phyloP scores from a whole-genome alignment of 192 early-diverging fungal genomes.

The Lobosporangium transversale region DNA sequence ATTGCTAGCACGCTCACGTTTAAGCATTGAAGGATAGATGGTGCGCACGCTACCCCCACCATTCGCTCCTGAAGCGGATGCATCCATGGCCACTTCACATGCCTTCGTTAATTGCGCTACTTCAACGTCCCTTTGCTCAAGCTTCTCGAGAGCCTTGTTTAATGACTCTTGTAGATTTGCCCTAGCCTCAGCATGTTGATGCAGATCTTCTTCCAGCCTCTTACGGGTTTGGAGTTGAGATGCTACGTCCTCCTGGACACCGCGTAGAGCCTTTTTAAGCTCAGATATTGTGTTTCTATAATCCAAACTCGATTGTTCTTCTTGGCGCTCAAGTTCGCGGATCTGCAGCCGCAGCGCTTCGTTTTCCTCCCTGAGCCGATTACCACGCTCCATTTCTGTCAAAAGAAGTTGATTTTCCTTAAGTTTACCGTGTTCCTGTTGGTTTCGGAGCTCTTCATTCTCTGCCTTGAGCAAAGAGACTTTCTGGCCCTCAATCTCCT shows the following conservation, averaged over 20 bases:
- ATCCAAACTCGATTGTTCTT: constrained; percentile 20
- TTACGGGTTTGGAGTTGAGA: constrained; percentile 39
- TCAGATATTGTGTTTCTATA: constrained; percentile 29
- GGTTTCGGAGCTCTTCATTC: constrained; percentile 45
- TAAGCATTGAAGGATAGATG: constrained; percentile 49
- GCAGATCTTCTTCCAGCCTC: constrained; percentile 30
- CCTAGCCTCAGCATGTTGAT: constrained; percentile 11
- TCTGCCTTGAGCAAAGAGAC: constrained; percentile 38
- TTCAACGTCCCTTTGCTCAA: constrained; percentile 29
- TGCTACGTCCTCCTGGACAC: constrained; percentile 34
- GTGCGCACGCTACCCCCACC: constrained; percentile 35
- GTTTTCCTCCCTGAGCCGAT: constrained; percentile 41
- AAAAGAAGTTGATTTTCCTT: constrained; percentile 44
- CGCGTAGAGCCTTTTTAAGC: constrained; percentile 35
- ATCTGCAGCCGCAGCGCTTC: constrained; percentile 36
- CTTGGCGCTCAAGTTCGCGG: constrained; percentile 29
- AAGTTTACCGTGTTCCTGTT: constrained; percentile 38
- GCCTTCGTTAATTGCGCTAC: constrained; percentile 40
- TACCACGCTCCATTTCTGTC: constrained; percentile 47
- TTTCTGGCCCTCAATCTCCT: constrained; percentile 44
- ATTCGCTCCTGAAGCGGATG: constrained; percentile 7
- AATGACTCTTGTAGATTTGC: constrained; percentile 8
- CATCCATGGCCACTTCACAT: constrained; percentile 43
- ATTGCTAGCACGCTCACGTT: constrained; percentile 48
- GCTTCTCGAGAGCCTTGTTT: constrained; percentile 15